Base-by-base conservation (phyloP, 164 flowering plant genomes). In the Berberis vulgaris region DNA sequence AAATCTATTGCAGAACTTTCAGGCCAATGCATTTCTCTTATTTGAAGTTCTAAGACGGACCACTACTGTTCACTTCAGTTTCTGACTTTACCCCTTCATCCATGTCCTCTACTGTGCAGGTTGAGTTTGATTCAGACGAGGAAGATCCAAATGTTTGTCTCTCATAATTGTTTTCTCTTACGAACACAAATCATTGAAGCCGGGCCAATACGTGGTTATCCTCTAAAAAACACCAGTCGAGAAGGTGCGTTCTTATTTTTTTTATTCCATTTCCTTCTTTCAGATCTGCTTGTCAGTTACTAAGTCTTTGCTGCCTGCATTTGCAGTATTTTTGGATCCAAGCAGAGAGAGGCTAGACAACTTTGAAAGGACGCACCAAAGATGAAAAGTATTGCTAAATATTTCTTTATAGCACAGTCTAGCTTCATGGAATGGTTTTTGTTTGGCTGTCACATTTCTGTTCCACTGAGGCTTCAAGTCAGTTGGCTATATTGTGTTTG, bases 121-220 rank as follows among this genome's bases (percentile, higher is more conserved):
- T 75, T 47, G 93, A 87, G 67, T 84, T 87, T 71, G 89, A 87
- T 54, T 87, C 89, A 5, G 89, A 84, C 69, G 88, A 87, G 74
- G 93, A 87, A 67, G 88, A 87, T 72, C 88, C 89, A 40, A 87
- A 87, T 64, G 64, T 76, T 40, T 71, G 68, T 55, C 73, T 84
- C n/a, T 7, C 69, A 42, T 61, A 59, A 62, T 49, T 7, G 4
- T 60, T 47, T 10, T 46, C 43, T 39, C 7, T 39, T 59, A 9
- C 40, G 7, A 45, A 26, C 26, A 26, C 26, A 26, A 26, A 13
- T 38, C 26, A 12, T 65, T 54, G 40, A 40, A 53, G 59, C 61
- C 43, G 59, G 50, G 41, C 40, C 6, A 49, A 41, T 49, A 6
- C 42, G 41, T 1, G 7, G 0, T 13, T 9, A 41, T 40, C 46